Conservation (phyloP, 1,284 basidiomycete genomes). For the Ganoderma lingzhi region DNA sequence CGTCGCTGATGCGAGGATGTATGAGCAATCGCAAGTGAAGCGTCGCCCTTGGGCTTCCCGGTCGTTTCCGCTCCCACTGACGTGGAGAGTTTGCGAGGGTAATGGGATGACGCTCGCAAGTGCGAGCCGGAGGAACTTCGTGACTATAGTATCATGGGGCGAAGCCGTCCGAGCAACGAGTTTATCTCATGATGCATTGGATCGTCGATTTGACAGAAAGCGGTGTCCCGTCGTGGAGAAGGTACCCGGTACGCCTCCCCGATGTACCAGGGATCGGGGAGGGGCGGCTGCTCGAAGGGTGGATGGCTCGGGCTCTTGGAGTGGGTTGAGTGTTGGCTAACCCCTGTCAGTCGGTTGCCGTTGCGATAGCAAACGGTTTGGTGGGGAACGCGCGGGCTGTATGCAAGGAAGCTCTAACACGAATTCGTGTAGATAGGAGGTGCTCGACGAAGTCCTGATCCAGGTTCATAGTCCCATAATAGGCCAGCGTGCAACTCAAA, state of each 20-base stretch:
- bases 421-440: neutral
- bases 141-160: neutral
- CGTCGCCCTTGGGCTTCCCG: constrained; percentile 9
- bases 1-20: neutral
- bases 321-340: neutral
- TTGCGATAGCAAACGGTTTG: neutral
- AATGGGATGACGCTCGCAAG: constrained; percentile 5
- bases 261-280: neutral
- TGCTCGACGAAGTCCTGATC: neutral
- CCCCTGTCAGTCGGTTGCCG: too few species aligned
- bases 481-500: constrained; percentile 24
- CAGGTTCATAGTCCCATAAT: neutral
- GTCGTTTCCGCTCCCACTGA: constrained; percentile 7
- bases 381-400: neutral
- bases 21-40: neutral
- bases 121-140: constrained; percentile 6
- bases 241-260: constrained; percentile 2
- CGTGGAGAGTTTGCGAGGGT: constrained; percentile 6
- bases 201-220: constrained; percentile 19
- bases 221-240: constrained; percentile 11
- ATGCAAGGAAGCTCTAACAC: neutral
- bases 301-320: neutral
- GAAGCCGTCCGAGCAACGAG: neutral
- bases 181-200: constrained; percentile 6
- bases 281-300: neutral